Conservation (phyloP, 257 asterid species). For the Phtheirospermum japonicum region DNA sequence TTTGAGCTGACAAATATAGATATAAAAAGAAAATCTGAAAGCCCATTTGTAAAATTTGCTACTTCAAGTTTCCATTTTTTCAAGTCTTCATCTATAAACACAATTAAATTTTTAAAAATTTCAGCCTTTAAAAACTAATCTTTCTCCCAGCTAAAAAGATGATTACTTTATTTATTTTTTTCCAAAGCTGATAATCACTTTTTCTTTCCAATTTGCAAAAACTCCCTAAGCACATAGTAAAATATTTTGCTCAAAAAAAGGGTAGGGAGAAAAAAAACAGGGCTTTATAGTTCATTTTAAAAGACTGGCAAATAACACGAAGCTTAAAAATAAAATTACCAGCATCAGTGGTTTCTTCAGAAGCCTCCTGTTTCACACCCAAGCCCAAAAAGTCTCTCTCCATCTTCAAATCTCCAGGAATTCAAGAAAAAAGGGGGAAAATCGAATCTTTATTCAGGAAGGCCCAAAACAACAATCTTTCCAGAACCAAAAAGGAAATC, state of each 20-base stretch:
- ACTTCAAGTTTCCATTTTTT: no score
- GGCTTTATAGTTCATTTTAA: no score
- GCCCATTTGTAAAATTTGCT: no score
- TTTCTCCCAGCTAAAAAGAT: no score
- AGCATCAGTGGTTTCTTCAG: constrained; percentile 49
- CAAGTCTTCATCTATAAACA: no score
- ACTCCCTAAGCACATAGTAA: background rate
- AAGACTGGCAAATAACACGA: no score
- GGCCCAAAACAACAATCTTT: background rate
- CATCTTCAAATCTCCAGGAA: constrained; percentile 31
- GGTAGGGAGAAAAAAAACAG: no score
- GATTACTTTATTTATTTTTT: no score
- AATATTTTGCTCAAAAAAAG: no score
- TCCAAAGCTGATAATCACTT: background rate
- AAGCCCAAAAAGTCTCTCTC: constrained; percentile 81
- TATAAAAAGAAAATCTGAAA: no score
- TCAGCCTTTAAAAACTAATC: no score
- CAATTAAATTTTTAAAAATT: no score
- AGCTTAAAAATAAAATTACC: constrained; percentile 31
- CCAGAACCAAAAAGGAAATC: background rate
- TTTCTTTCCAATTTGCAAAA: background rate
- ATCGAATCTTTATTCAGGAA: background rate
- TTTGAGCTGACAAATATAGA: constrained; percentile 2
- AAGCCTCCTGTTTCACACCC: constrained; percentile 53
- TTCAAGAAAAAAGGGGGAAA: constrained; percentile 14